Evolutionary conservation across 306 rosid species (phyloP), one percentile per base, ranked within the genome.

Genomic region (Potentilla sterilis): DNA sequence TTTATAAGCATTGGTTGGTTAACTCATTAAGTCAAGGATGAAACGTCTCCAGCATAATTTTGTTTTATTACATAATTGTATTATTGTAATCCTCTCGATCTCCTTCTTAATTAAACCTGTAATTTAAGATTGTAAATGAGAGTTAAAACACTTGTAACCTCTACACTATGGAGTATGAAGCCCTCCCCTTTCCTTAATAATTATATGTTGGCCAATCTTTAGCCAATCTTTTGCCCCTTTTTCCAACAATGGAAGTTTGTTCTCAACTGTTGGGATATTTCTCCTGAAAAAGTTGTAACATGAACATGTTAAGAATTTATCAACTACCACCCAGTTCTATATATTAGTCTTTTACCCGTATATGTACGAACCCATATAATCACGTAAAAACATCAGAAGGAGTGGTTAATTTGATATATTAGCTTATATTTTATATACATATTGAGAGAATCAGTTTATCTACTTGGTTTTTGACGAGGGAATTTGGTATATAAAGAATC

Each of bases 21-120:
- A 88, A 85, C 87, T 89, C 85, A 81, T 78, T 81, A 85, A 89
- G 89, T 89, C 90, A 84, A 85, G 92, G 97, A 93, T 91, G 98
- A 91, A 91, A 89, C 88, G 98, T 91, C 96, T 77, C 84, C 80
- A 85, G 88, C 89, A 81, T 52, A 77, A 76, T 48, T 69, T 80
- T 84, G 78, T 81, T 58, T n/a, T 24, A 58, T 73, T 72, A 75
- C 28, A 28, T 28, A 28, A 77, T 69, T 64, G 75, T 74, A 76
- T 67, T 78, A 63, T 72, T 34, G 68, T 79, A 76, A 52, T 78
- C 64, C n/a, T 51, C 77, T 9, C 54, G 2, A 3, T 41, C n/a
- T 9, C 32, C 28, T 28, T n/a, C 32, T 54, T 7, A 7, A 19
- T 54, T 21, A 9, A 37, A 55, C 21, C 34, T 15, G 16, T 48